Conservation (phyloP, 495 filamentous ascomycete species). For the Xylaria castorea region DNA sequence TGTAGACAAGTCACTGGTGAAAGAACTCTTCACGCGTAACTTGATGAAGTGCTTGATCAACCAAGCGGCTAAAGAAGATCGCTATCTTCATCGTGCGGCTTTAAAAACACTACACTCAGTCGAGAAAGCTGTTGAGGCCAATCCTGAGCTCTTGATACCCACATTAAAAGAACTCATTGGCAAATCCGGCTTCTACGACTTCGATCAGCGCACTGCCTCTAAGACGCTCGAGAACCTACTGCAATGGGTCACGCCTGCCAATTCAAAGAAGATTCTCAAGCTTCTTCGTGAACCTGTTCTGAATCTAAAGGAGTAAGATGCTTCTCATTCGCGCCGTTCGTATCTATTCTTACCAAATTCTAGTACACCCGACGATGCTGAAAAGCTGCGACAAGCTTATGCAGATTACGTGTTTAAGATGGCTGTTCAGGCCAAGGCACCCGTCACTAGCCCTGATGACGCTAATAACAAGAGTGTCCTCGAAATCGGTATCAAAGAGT, state of each 20-base stretch:
- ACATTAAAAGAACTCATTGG: slow-evolving; percentile 71
- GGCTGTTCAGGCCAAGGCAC: slow-evolving; percentile 33
- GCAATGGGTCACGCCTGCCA: slow-evolving; percentile 60
- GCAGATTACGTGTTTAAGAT: slow-evolving; percentile 62
- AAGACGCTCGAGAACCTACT: slow-evolving; percentile 85
- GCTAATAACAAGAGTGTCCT: slow-evolving; percentile 30
- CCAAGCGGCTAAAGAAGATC: slow-evolving; percentile 80
- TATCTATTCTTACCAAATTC: slow-evolving; percentile 29
- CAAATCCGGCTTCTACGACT: slow-evolving; percentile 73
- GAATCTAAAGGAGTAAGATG: slow-evolving; percentile 40
- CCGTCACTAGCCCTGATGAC: slow-evolving; percentile 16
- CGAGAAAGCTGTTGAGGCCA: slow-evolving; percentile 66
- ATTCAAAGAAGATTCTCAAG: slow-evolving; percentile 55
- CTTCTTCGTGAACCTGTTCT: slow-evolving; percentile 47
- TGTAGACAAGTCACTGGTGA: slow-evolving; percentile 31
- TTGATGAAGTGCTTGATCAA: slow-evolving; percentile 84
- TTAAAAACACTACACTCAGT: slow-evolving; percentile 73
- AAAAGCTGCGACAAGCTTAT: slow-evolving; percentile 55
- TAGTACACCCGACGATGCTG: slow-evolving; percentile 41
- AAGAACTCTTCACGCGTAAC: slow-evolving; percentile 76
- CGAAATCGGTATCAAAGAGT: slow-evolving; percentile 48
- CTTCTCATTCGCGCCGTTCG: neutral
- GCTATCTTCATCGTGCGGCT: slow-evolving; percentile 84
- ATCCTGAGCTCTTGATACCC: slow-evolving; percentile 64
- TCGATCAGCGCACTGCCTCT: slow-evolving; percentile 86